Evolutionary conservation across 768 basidiomycete genomes (phyloP).

Genomic region (Trametes coccinea): DNA sequence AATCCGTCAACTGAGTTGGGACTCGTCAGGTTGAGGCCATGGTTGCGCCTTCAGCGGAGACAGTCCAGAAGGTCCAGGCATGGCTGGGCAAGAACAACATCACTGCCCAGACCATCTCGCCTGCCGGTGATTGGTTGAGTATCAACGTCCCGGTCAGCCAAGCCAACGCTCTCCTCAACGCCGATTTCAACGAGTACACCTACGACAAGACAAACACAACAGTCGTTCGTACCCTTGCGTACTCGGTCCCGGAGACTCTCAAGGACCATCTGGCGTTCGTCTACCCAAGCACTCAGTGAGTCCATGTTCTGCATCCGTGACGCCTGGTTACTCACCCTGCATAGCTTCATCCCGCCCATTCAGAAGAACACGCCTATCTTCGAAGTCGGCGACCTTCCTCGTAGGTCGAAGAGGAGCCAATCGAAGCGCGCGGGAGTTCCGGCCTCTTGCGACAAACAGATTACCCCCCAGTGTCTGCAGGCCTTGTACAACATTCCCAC

Average conservation of each 20-base stretch:
- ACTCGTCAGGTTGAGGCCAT: slow-evolving; percentile 28
- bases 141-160: slow-evolving; percentile 29
- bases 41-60: slow-evolving; percentile 26
- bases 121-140: slow-evolving; percentile 32
- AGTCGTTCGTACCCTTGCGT: slow-evolving; percentile 38
- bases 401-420: not conserved
- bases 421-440: slow-evolving; percentile 6
- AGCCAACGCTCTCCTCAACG: slow-evolving; percentile 38
- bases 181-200: slow-evolving; percentile 36
- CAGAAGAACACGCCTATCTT: slow-evolving; percentile 4
- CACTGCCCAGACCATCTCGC: slow-evolving; percentile 25
- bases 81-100: slow-evolving; percentile 30
- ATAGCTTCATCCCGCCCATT: slow-evolving; percentile 18
- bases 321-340: too few relatives aligned
- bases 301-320: not conserved
- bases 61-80: slow-evolving; percentile 27
- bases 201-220: slow-evolving; percentile 33
- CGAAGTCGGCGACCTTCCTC: not conserved
- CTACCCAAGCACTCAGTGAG: slow-evolving; percentile 34
- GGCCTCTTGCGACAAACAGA: slow-evolving; percentile 24
- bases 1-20: not conserved
- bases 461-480: slow-evolving; percentile 34
- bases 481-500: slow-evolving; percentile 38
- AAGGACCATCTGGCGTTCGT: slow-evolving; percentile 33
- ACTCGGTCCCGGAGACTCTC: slow-evolving; percentile 37